Evolutionary conservation across 495 filamentous ascomycete genomes (phyloP), one percentile per base, ranked within the genome.

Genomic region (Penicillium robsamsonii): DNA sequence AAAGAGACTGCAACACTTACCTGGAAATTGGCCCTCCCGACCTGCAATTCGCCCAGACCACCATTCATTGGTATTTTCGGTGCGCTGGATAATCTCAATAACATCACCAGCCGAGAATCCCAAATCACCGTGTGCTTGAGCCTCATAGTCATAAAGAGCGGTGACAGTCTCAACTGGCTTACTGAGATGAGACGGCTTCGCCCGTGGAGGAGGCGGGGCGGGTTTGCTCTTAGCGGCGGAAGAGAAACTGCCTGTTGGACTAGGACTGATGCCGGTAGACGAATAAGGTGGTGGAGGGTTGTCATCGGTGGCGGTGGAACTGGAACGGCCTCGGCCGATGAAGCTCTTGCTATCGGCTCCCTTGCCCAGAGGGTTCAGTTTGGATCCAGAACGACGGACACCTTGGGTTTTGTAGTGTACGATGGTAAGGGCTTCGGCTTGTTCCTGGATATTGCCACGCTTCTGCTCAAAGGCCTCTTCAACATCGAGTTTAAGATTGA

Each of bases 61-160:
- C 94, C 94, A 99, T 72, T 97, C 94, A 63, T 99, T 96, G 47
- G 89, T 88, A 59, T 95, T 96, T 15, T 77, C 76, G 12, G 92
- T 96, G 44, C 89, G 79, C 57, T 81, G 78, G 12, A 90, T 68
- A 54, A 99, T 90, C 69, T 97, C 92, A 63, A 99, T 97, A 27
- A 89, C 75, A 56, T 99, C 95, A 4, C 94, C 95, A 1, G 90
- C 84, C 4, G 79, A 83, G 68, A 99, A 99, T 64, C 89, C 95
- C 50, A 99, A 78, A 69, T 99, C 94, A 1, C 92, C 91, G 53
- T 96, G 92, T 3, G 92, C 92, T 64, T 97, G 92, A 18, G 94
- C 94, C 58, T 96, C 90, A 67, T 96, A 99, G 67, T 97, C 94
- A 64, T 97, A 98, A 47, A 96, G 70, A 15, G 91, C 91, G 11